phyloP scores from a whole-genome alignment of 2,329 filamentous ascomycete species.

The Alternaria conjuncta region DNA sequence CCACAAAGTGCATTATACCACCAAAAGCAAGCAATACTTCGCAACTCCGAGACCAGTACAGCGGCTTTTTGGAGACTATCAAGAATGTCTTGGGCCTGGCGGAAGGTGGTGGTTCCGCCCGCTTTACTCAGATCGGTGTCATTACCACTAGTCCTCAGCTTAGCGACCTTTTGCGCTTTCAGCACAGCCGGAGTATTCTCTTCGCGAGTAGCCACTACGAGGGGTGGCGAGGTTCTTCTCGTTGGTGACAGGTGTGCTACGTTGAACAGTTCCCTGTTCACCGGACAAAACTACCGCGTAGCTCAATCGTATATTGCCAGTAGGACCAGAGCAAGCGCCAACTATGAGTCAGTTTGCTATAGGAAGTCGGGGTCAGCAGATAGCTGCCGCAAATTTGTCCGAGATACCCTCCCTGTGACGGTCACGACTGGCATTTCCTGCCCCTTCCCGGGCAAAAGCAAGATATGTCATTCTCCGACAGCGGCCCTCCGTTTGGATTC shows the following conservation, averaged over 20 bases:
- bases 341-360: slow-evolving; percentile 32
- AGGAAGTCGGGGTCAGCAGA: not conserved
- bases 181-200: slow-evolving; percentile 42
- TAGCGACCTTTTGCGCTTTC: slow-evolving; percentile 22
- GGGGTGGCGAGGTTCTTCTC: slow-evolving; percentile 44
- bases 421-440: not conserved
- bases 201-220: slow-evolving; percentile 43
- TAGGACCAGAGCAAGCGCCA: slow-evolving; percentile 18
- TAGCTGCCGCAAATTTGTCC: not conserved
- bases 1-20: slow-evolving; percentile 39
- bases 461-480: not conserved
- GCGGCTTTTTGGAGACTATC: slow-evolving; percentile 26
- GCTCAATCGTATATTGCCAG: slow-evolving; percentile 3
- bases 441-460: not conserved
- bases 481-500: slow-evolving; percentile 29
- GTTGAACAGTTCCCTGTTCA: not conserved
- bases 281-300: not conserved
- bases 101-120: not conserved
- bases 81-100: slow-evolving; percentile 24
- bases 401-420: not conserved
- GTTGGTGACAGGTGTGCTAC: slow-evolving; percentile 19
- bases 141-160: slow-evolving; percentile 2
- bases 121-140: slow-evolving; percentile 13
- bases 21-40: slow-evolving; percentile 43
- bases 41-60: slow-evolving; percentile 36